These are phyloP conservation scores for Hibiscus trionum DNA, from an alignment of 345 rosid genomes.

Conservation along the genomic window DNA sequence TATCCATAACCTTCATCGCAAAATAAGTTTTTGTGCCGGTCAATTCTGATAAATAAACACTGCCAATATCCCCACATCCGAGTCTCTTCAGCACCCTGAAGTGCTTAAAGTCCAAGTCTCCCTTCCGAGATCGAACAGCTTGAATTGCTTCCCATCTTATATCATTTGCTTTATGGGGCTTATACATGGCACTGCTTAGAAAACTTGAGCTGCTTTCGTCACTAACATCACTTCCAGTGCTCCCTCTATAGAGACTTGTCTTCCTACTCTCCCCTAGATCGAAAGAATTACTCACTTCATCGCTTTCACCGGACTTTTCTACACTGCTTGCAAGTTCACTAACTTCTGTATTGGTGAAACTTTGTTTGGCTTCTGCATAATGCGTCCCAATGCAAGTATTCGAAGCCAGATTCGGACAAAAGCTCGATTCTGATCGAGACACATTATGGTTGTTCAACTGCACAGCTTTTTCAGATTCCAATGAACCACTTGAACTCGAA, in stretches of 20 bases:
- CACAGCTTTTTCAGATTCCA: conserved; percentile 32
- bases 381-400: conserved; percentile 42
- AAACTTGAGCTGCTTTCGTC: conserved; percentile 87
- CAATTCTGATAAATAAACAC: conserved; percentile 74
- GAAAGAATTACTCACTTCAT: conserved; percentile 32
- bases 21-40: conserved; percentile 57
- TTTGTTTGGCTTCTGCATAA: conserved; percentile 60
- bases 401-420: conserved; percentile 47
- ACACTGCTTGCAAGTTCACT: conserved; percentile 55
- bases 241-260: conserved; percentile 56
- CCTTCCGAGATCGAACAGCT: conserved; percentile 41
- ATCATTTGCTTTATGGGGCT: conserved; percentile 88
- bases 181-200: conserved; percentile 50
- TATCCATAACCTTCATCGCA: conserved; percentile 84
- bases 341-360: conserved; percentile 64
- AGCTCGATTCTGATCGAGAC: conserved; percentile 33
- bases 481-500: conserved; percentile 29
- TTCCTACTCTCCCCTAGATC: conserved; percentile 56
- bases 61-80: conserved; percentile 90
- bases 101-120: conserved; percentile 47
- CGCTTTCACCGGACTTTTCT: conserved; percentile 33
- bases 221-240: conserved; percentile 82
- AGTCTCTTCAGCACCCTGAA: conserved; percentile 49
- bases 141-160: conserved; percentile 84
- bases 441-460: conserved; percentile 23